Base-by-base conservation (phyloP, 2,329 filamentous ascomycete genomes). In the Hymenoscyphus fraxineus region DNA sequence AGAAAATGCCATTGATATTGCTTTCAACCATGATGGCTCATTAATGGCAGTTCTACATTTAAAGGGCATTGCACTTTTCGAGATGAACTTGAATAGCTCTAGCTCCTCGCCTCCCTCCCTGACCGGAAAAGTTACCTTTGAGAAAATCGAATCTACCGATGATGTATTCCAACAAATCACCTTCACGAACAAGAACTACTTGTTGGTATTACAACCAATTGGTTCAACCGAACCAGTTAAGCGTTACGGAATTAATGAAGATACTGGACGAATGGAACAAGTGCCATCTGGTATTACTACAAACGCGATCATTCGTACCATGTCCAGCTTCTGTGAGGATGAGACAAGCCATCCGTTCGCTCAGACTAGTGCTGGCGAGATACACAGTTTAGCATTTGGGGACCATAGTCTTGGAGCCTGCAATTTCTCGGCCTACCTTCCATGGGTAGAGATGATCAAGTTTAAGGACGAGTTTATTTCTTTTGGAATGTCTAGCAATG, bases 31-130 rank as follows among this genome's bases (percentile, higher is more conserved):
- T 15, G 82, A 83, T 58, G 88, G 89, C 59, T 82, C 82, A 1
- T 80, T 81, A 7, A 82, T 98, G 73, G 92, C 88, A 3, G 84
- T 96, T 9, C 80, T 97, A 22, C 90, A 93, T 70, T 81, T 84
- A 35, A 74, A 78, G 16, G 85, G 85, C 1, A 79, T 97, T 31
- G 84, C 88, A 38, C 67, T 96, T 0, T 96, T 90, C 72, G 77
- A 85, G 13, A 92, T 92, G 82, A 84, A 88, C 35, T 80, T 87
- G 60, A 83, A 84, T 63, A 81, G 81, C n/a, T 82, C 83, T 19
- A 83, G 81, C 57, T 79, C 80, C 9, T 70, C 80, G 64, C 72
- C 75, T 19, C 80, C 83, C 22, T 76, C 76, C 67, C 69, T 85
- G 44, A 73, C 74, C 16, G 74, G 74, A 15, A 77, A 73, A 62